Evolutionary conservation across 177 flowering plant species (phyloP), one percentile per base, ranked within the genome.

Genomic region (Vitis hybrid): DNA sequence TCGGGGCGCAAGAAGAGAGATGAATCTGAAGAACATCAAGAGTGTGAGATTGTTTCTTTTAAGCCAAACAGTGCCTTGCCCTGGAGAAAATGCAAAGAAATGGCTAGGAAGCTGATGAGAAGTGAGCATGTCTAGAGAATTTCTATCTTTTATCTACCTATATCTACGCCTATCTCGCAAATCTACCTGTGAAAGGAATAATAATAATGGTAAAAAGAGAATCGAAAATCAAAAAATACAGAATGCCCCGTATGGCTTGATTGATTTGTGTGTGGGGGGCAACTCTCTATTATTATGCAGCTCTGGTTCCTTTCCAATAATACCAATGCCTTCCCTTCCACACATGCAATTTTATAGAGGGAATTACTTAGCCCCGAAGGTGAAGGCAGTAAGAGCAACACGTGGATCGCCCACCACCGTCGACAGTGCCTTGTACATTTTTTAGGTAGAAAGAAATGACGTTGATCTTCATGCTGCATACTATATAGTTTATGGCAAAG

Each of bases 111-210:
- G 67, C 58, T 67, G 80, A 78, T 62, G 77, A 80, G 79, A 76
- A 81, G 73, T 54, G 70, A 80, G 87, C 85, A 83, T 85, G 82
- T 81, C 81, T 75, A 54, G 70, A 46, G 52, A 69, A 62, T 72
- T 24, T 54, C 59, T 19, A 48, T 11, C 19, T n/a, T 21, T 50
- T 61, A 7, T 51, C 60, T 30, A 46, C 18, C 13, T 52, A 24
- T 66, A 9, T 72, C 56, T 60, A 27, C 40, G 5, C 55, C 27
- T 65, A 30, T 68, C 11, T 68, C 64, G n/a, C n/a, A 19, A 64
- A 66, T 73, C 74, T 65, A 79, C 75, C 80, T 84, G 81, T 73
- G 72, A 81, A 67, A 18, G 49, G 46, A 54, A 21, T 21, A 66
- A 49, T 40, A 14, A 9, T 13, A 60, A 69, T 35, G 5, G 64